Evolutionary conservation across 768 basidiomycete genomes (phyloP), one percentile per base, ranked within the genome.

Genomic region (Suillus spraguei): DNA sequence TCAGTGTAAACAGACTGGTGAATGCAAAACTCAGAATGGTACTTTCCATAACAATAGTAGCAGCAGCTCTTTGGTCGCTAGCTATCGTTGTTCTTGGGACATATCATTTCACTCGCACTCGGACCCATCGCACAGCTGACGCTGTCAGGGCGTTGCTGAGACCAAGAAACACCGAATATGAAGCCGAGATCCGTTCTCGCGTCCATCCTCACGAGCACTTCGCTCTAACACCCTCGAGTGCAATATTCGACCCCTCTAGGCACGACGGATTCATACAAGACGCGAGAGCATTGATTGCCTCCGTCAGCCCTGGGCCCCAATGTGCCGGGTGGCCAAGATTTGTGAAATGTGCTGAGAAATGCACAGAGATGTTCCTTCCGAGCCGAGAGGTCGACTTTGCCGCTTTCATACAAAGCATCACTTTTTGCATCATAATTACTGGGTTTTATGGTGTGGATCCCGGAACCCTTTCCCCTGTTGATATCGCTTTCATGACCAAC

Each of bases 381-480:
- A 11, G 4, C 0, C 32, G 58, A 2, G 41, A 14, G n/a, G 2
- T 71, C 32, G 64, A 74, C 1, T 82, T 81, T 64, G 77, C 79
- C 60, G 63, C 64, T 0, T 81, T 83, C 66, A 66, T 86, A 9
- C 84, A 83, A 61, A 72, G 77, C 28, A 71, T 82, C 44, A 79
- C 81, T 22, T 74, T 87, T 32, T 77, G 78, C 20, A 71, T 76
- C 5, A 76, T 84, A 36, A 71, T 83, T 32, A 67, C 77, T 16
- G 81, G 78, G 2, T 74, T 88, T 3, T 68, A 69, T n/a, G 69
- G 78, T 35, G 65, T 74, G 14, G 65, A 69, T 1, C 68, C 67
- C 2, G 65, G 60, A 49, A 50, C 13, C 0, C 68, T 85, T 5
- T 66, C 72, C 8, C 54, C 72, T 20, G 62, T 66, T 9, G 77